Conservation (phyloP, 495 filamentous ascomycete genomes). For the Rostrohypoxylon terebratum region DNA sequence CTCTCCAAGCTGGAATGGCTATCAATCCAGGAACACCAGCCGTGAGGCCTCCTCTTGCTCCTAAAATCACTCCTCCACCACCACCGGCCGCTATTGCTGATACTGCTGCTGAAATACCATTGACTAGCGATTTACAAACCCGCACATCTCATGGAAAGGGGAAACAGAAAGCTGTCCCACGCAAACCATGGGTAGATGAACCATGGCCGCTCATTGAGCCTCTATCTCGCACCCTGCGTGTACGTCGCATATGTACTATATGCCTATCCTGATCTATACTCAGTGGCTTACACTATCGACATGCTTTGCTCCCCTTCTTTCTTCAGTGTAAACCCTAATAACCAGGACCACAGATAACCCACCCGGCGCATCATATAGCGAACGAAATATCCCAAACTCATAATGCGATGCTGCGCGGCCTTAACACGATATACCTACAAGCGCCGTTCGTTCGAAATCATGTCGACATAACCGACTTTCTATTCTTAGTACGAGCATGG, state of each 20-base stretch:
- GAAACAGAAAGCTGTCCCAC: neutral
- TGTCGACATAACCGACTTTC: constrained; percentile 54
- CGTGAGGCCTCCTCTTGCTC: neutral
- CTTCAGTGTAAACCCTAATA: neutral
- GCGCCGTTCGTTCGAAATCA: constrained; percentile 53
- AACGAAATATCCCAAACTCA: constrained; percentile 60
- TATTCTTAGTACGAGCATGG: constrained; percentile 53
- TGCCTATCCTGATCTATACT: neutral
- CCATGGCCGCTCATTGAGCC: constrained; percentile 52
- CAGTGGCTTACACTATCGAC: neutral
- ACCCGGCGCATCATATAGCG: constrained; percentile 50
- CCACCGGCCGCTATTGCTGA: too few species aligned
- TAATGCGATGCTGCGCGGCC: constrained; percentile 61
- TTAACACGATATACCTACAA: constrained; percentile 64
- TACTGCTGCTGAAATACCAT: neutral
- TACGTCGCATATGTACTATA: constrained; percentile 14
- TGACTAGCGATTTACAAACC: neutral
- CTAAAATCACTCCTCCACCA: too few species aligned
- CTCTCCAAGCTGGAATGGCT: neutral
- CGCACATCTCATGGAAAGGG: neutral
- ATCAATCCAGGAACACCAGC: neutral
- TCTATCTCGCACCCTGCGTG: constrained; percentile 42
- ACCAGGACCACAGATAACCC: constrained; percentile 29
- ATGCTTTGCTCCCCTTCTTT: neutral
- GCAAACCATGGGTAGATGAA: constrained; percentile 51